Conservation (phyloP, 2,329 filamentous ascomycete genomes). For the Aspergillus novoparasiticus region DNA sequence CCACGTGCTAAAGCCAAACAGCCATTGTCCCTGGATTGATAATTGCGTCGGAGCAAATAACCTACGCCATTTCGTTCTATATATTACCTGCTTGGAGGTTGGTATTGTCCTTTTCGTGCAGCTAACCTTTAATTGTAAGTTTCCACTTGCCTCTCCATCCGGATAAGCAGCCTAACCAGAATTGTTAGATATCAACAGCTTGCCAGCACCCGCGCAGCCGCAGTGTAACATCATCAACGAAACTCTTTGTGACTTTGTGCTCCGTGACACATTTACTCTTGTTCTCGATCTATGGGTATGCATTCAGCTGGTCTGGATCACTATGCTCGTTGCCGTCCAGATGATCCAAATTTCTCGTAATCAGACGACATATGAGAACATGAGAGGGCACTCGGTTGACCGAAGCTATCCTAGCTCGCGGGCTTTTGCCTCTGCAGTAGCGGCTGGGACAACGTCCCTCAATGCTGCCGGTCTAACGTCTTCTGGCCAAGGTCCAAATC, state of each 20-base stretch:
- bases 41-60: conserved; percentile 97
- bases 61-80: conserved; percentile 91
- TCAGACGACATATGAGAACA: conserved; percentile 95
- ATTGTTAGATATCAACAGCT: conserved; percentile 62
- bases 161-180: background rate
- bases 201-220: conserved; percentile 53
- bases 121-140: conserved; percentile 72
- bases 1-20: conserved; percentile 37
- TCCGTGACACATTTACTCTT: conserved; percentile 81
- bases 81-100: conserved; percentile 75
- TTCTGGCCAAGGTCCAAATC: conserved; percentile 65
- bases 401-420: conserved; percentile 55
- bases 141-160: background rate
- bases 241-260: conserved; percentile 72
- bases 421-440: conserved; percentile 67
- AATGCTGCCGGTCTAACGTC: conserved; percentile 72
- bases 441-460: conserved; percentile 65
- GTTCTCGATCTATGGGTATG: conserved; percentile 76
- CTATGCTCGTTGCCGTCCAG: conserved; percentile 95
- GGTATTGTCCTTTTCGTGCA: conserved; percentile 74
- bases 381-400: conserved; percentile 74
- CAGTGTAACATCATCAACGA: conserved; percentile 77
- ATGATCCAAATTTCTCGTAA: conserved; percentile 88
- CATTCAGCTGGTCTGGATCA: conserved; percentile 89
- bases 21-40: conserved; percentile 96